A percentile compares a stretch with the other conserved stretches of the same genome.
Evolutionary conservation across 768 basidiomycete genomes (phyloP).

Genomic region (Leccinum boreale): DNA sequence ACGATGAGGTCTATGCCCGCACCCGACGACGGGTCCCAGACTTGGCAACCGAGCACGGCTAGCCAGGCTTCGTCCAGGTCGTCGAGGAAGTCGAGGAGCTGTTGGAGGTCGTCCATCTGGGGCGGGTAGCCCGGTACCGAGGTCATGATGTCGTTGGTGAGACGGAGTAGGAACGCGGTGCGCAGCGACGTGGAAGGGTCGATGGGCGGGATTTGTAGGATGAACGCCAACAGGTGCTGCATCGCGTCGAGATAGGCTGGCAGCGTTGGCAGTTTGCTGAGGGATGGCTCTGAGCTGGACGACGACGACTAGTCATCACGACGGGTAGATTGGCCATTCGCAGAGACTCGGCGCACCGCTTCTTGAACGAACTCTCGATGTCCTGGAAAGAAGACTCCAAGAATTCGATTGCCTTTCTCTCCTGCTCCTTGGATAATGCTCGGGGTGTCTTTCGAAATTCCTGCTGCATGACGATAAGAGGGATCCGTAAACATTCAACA

Average conservation of each 20-base stretch:
- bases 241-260: conserved; percentile 55
- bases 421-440: conserved; percentile 53
- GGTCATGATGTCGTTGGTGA: conserved; percentile 64
- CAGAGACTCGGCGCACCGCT: conserved; percentile 51
- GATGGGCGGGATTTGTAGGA: conserved; percentile 73
- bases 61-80: conserved; percentile 77
- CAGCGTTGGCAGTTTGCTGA: conserved; percentile 55
- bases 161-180: conserved; percentile 62
- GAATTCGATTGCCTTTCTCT: conserved; percentile 59
- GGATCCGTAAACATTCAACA: conserved; percentile 17
- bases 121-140: conserved; percentile 62
- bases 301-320: neutral
- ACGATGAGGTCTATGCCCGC: conserved; percentile 41
- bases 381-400: conserved; percentile 65
- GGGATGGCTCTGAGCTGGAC: conserved; percentile 30
- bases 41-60: conserved; percentile 57
- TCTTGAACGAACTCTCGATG: conserved; percentile 68
- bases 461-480: neutral
- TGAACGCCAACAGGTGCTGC: conserved; percentile 53
- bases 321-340: neutral
- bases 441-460: neutral
- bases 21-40: conserved; percentile 57
- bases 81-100: conserved; percentile 63
- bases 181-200: conserved; percentile 68
- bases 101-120: conserved; percentile 40